Evolutionary conservation across 2,329 filamentous ascomycete genomes (phyloP).

Genomic region (Pestalotiopsis fici): DNA sequence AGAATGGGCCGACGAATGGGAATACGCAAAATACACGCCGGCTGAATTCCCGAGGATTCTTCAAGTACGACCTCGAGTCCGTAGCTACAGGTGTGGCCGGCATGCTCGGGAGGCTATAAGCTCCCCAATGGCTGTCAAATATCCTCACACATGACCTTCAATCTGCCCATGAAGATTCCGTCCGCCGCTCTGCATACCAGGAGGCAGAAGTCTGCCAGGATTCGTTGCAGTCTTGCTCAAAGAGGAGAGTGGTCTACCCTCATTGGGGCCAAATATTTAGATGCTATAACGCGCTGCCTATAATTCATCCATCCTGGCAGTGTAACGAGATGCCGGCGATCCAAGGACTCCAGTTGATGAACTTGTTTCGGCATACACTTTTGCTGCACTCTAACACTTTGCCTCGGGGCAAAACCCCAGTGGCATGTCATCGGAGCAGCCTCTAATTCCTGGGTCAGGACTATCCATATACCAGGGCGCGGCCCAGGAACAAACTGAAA

Average conservation of each 20-base stretch:
- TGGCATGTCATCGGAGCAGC: too few species aligned
- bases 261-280: not conserved
- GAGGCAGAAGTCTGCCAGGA: not conserved
- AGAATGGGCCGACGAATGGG: constrained; percentile 1
- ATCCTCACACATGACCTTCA: not conserved
- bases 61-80: not conserved
- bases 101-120: not conserved
- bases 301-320: not conserved
- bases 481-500: too few species aligned
- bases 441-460: not conserved
- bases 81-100: not conserved
- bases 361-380: not conserved
- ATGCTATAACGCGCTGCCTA: not conserved
- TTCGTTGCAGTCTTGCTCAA: not conserved
- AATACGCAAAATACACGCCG: not conserved
- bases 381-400: not conserved
- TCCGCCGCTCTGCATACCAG: not conserved
- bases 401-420: not conserved
- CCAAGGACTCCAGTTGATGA: not conserved
- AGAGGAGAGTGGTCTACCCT: not conserved
- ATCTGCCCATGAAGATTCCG: not conserved
- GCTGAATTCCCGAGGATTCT: not conserved
- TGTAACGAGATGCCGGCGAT: not conserved
- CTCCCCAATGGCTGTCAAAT: not conserved
- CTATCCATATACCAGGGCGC: not conserved